Evolutionary conservation across 352 stramenopile genomes (phyloP).

Genomic region (Pythium dissotocum): DNA sequence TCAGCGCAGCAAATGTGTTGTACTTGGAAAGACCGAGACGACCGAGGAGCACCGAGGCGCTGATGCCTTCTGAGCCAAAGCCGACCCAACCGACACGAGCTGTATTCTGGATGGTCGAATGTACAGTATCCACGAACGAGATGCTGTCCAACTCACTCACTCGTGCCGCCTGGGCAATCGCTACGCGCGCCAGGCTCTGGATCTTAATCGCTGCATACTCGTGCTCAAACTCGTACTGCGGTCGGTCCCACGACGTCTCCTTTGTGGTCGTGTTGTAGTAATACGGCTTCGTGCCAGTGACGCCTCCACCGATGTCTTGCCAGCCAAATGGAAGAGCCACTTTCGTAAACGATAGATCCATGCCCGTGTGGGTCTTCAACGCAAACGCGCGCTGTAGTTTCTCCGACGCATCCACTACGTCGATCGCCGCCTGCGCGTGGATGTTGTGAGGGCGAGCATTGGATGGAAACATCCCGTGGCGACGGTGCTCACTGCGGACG

Average conservation of each 20-base stretch:
- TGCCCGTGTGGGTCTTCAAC: conserved; percentile 12
- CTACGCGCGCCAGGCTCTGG: conserved; percentile 55
- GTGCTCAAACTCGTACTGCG: conserved; percentile 68
- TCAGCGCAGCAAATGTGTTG: background rate
- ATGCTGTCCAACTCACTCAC: conserved; percentile 35
- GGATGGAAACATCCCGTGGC: conserved; percentile 52
- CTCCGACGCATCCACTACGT: conserved; percentile 41
- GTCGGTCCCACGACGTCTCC: conserved; percentile 55
- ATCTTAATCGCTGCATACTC: conserved; percentile 65
- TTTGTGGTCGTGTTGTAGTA: conserved; percentile 50
- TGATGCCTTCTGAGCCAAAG: conserved; percentile 76
- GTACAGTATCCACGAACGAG: conserved; percentile 47
- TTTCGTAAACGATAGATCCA: conserved; percentile 49
- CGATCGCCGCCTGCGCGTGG: conserved; percentile 46
- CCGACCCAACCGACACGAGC: conserved; percentile 54
- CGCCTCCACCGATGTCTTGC: conserved; percentile 26
- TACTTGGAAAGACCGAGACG: conserved; percentile 66
- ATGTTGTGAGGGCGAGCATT: conserved; percentile 51
- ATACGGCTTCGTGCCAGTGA: conserved; percentile 26
- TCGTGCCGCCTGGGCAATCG: conserved; percentile 39
- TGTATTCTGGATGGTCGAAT: conserved; percentile 30
- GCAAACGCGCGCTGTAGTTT: conserved; percentile 34
- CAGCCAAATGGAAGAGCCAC: conserved; percentile 70
- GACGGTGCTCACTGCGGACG: conserved; percentile 44
- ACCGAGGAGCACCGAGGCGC: conserved; percentile 46